Base-by-base conservation (phyloP, 2,329 filamentous ascomycete genomes). In the Fusarium brevicatenulatum region DNA sequence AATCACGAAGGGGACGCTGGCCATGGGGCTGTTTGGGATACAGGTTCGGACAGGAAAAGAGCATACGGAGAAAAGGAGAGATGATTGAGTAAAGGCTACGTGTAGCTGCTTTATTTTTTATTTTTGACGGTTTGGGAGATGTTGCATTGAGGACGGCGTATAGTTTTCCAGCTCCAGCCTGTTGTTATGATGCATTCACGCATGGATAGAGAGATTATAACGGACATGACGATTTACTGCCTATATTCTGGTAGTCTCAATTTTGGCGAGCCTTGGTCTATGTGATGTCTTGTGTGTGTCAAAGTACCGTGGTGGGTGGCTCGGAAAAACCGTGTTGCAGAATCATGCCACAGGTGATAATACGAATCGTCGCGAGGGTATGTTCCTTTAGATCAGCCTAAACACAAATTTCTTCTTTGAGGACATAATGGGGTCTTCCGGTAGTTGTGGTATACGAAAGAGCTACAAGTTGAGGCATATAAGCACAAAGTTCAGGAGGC, bases 201-300 rank as follows among this genome's bases (percentile, higher is more conserved):
- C 64, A 74, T 72, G 61, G 68, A 73, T 74, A 74, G 71, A 68
- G 44, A 71, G 65, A 50, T 72, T 70, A 72, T 69, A 70, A 74
- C 61, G 71, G 71, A 49, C 60, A 70, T 74, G 65, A 72, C 52
- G 71, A 74, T 74, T 71, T 64, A 71, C 56, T 71, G 34, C 61
- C 68, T 40, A 56, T 36, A 15, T 28, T 39, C 16, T 52, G 25
- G 42, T 36, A 46, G 28, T 40, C 42, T 36, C 23, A 32, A 50
- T 19, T 44, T 34, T 44, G 37, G 47, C 52, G 52, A 69, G 21
- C 47, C 10, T 47, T 43, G 21, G 21, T 42, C 23, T 6, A 16
- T 49, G n/a, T 25, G 18, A 28, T 30, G 28, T 16, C 34, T 30
- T 44, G 2, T 34, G 19, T 39, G 23, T 57, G 28, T 43, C 15